A percentile compares a stretch with the other conserved stretches of the same genome.
Conservation (phyloP, 2,329 filamentous ascomycete species). For the Hymenoscyphus repandus region DNA sequence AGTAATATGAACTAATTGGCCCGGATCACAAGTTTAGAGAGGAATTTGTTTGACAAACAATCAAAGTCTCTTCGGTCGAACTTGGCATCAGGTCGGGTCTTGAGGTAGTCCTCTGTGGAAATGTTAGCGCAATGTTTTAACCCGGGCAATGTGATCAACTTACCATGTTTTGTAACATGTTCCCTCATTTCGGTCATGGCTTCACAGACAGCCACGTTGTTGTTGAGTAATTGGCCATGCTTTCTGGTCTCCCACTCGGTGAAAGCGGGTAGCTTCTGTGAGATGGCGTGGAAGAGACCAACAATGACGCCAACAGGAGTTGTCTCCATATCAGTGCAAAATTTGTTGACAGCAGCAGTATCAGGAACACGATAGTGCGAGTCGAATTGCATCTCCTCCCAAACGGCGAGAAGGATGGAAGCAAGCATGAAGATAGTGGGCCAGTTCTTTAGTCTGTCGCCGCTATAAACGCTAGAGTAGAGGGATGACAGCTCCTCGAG, state of each 20-base stretch:
- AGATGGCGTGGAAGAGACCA: conserved; percentile 95
- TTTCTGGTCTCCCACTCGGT: conserved; percentile 91
- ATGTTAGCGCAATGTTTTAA: background rate
- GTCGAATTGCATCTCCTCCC: conserved; percentile 99
- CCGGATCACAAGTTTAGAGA: conserved; percentile 92
- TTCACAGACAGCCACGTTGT: conserved; percentile 87
- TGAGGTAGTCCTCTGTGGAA: conserved; percentile 73
- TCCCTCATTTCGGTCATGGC: conserved; percentile 93
- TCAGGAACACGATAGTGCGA: conserved; percentile 93
- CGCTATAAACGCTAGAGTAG: conserved; percentile 97
- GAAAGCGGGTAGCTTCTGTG: conserved; percentile 88
- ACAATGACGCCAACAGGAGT: conserved; percentile 95
- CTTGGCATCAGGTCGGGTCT: conserved; percentile 67
- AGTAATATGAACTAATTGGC: conserved; percentile 60
- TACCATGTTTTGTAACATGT: conserved; percentile 91
- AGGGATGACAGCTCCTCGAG: conserved; percentile 86
- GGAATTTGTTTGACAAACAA: conserved; percentile 92
- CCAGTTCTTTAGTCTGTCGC: conserved; percentile 98
- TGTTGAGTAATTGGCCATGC: conserved; percentile 85
- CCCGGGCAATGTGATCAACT: conserved; percentile 32
- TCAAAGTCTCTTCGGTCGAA: conserved; percentile 94
- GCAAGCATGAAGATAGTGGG: conserved; percentile 97
- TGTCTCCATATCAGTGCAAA: conserved; percentile 94
- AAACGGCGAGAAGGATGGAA: conserved; percentile 85
- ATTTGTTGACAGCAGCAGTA: conserved; percentile 78